phyloP scores from a whole-genome alignment of 768 basidiomycete species.

The Strobilomyces confusus region DNA sequence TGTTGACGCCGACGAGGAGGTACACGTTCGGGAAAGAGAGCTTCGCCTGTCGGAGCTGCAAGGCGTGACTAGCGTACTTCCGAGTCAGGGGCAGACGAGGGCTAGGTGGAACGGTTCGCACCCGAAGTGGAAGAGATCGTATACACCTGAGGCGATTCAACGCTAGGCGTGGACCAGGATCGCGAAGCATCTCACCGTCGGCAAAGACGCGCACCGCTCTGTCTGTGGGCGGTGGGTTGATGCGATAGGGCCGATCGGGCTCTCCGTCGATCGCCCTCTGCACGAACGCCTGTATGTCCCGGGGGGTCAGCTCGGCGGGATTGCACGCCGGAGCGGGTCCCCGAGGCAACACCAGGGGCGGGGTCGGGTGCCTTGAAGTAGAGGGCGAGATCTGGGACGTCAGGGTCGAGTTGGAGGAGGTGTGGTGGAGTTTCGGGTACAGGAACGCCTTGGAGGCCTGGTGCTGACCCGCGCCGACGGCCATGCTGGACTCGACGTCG shows the following conservation, averaged over 20 bases:
- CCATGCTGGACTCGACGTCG: conserved; percentile 78
- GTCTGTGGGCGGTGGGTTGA: conserved; percentile 77
- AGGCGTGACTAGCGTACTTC: conserved; percentile 65
- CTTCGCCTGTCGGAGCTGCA: conserved; percentile 96
- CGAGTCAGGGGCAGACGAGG: conserved; percentile 4
- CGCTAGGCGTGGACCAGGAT: background rate
- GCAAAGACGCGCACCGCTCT: conserved; percentile 90
- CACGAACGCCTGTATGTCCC: conserved; percentile 80
- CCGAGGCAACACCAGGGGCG: conserved; percentile 30
- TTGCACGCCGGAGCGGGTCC: conserved; percentile 45
- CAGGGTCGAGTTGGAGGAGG: conserved; percentile 53
- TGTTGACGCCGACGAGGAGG: conserved; percentile 90
- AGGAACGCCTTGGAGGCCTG: conserved; percentile 26
- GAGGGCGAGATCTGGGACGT: conserved; percentile 36
- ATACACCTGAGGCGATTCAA: conserved; percentile 59
- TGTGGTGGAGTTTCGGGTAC: conserved; percentile 33
- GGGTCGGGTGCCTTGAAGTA: conserved; percentile 16
- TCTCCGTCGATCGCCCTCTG: conserved; percentile 72
- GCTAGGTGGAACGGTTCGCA: conserved; percentile 34
- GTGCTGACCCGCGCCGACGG: conserved; percentile 46
- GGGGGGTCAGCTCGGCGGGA: conserved; percentile 61
- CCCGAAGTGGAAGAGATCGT: conserved; percentile 98
- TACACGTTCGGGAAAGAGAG: conserved; percentile 87
- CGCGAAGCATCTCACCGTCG: conserved; percentile 58
- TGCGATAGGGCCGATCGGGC: conserved; percentile 64